Base-by-base conservation (phyloP, 495 filamentous ascomycete species). In the Trichoderma erinaceum region DNA sequence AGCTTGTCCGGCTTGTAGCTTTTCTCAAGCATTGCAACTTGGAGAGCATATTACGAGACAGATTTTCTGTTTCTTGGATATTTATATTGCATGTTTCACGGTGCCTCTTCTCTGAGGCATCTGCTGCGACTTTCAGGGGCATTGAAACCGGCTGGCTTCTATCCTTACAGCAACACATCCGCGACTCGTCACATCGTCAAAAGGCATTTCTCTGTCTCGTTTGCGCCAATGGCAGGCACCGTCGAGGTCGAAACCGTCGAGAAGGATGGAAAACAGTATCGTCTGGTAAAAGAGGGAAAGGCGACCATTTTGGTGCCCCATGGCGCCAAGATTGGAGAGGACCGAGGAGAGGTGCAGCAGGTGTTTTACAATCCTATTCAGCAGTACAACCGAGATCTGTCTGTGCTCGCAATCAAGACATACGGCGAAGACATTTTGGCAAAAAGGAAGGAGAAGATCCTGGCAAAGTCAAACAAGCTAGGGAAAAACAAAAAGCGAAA, bases 291-390 rank as follows among this genome's bases (percentile, higher is more conserved):
- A 69, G 81, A 83, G 58, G 81, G 81, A 0, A 73, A 81, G 27
- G 81, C 76, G 41, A 75, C 77, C 29, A 83, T 83, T 27, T 72
- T 83, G 61, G 76, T 82, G 13, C 12, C 65, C 16, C 41, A 66
- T 25, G 65, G 41, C 15, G 65, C 44, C 21, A 66, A 48, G 41
- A 66, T 66, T 27, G 41, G 41, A 12, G 74, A 71, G 41, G 72
- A 75, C n/a, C 71, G 76, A 52, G 75, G 80, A 66, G 76, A 78
- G 44, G 79, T 80, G 46, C 92, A 97, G 75, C 85, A 88, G 38
- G 96, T 99, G 32, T 99, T 99, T 75, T 99, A 99, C 80, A 99
- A 99, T 71, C 94, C 95, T 0, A 96, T 99, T 52, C 96, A 98
- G 74, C 96, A 98, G 76, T 99, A 97, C 82, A 99, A 99, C 79